Conservation (phyloP, 345 rosid genomes). For the Alliaria petiolata region DNA sequence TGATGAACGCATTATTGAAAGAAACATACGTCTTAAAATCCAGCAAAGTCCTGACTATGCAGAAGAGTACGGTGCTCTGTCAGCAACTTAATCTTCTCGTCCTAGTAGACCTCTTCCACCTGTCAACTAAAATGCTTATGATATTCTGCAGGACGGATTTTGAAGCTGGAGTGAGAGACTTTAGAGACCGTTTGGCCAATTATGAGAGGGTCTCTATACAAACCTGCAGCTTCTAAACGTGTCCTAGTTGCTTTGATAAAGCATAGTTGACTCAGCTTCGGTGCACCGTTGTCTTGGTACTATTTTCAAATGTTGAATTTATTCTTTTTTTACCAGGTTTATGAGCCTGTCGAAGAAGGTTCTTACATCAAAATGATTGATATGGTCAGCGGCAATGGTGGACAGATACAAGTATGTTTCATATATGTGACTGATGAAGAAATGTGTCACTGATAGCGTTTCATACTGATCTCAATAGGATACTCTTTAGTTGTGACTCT, state of each 20-base stretch:
- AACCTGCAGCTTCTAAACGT: constrained; percentile 11
- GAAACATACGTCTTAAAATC: constrained; percentile 96
- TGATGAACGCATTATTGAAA: constrained; percentile 86
- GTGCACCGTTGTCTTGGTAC: constrained; percentile 14
- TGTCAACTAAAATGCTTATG: constrained; percentile 33
- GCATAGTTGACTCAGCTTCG: not conserved
- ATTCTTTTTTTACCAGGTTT: constrained; percentile 53
- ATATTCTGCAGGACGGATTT: constrained; percentile 74
- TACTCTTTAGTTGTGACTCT: constrained; percentile 6
- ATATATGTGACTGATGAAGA: not conserved
- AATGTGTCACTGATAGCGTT: not conserved
- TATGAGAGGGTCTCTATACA: constrained; percentile 68
- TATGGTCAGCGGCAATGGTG: constrained; percentile 96
- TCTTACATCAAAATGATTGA: constrained; percentile 99
- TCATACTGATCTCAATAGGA: not conserved
- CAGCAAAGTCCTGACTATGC: constrained; percentile 99
- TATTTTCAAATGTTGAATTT: constrained; percentile 1
- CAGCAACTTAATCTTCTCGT: constrained; percentile 17
- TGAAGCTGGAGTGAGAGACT: constrained; percentile 84
- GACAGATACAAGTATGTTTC: constrained; percentile 81
- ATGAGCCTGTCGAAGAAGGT: constrained; percentile 99
- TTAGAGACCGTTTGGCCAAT: constrained; percentile 78
- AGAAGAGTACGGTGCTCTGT: constrained; percentile 69
- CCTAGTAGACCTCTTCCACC: not conserved
- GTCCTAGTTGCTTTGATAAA: constrained; percentile 7